Evolutionary conservation across 169 alveolate genomes (phyloP).

Genomic region (Eimeria sp.): DNA sequence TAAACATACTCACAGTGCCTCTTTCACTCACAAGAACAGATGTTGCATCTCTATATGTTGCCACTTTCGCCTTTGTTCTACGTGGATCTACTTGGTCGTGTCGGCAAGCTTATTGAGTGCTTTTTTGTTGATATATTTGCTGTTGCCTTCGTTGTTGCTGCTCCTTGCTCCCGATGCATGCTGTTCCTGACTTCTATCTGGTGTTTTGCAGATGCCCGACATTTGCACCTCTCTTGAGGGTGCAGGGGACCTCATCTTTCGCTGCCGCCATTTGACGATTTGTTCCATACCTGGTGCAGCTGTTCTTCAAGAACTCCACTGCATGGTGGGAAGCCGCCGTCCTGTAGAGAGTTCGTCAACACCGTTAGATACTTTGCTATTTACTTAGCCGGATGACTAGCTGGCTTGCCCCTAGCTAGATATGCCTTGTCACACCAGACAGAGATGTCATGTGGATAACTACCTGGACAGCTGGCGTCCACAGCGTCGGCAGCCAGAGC

Average conservation of each 20-base stretch:
- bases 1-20: no score
- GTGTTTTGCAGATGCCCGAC: not conserved
- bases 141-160: conserved; percentile 17
- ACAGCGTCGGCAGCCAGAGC: not conserved
- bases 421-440: not conserved
- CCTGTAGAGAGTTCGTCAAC: not conserved
- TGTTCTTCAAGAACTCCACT: not conserved
- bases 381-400: not conserved
- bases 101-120: no score
- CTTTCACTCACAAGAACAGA: not conserved
- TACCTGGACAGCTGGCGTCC: not conserved
- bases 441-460: not conserved
- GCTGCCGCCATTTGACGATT: conserved; percentile 3
- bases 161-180: not conserved
- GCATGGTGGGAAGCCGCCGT: not conserved
- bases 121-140: not conserved
- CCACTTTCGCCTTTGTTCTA: not conserved
- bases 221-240: not conserved
- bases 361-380: not conserved
- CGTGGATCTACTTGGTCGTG: not conserved
- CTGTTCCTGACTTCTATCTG: not conserved
- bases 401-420: not conserved
- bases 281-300: conserved; percentile 1
- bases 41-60: not conserved
- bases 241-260: conserved; percentile 15